Percentiles rank a stretch among this genome's conserved stretches.
Evolutionary conservation across 257 asterid species (phyloP).

Genomic region (Eucommia ulmoides): DNA sequence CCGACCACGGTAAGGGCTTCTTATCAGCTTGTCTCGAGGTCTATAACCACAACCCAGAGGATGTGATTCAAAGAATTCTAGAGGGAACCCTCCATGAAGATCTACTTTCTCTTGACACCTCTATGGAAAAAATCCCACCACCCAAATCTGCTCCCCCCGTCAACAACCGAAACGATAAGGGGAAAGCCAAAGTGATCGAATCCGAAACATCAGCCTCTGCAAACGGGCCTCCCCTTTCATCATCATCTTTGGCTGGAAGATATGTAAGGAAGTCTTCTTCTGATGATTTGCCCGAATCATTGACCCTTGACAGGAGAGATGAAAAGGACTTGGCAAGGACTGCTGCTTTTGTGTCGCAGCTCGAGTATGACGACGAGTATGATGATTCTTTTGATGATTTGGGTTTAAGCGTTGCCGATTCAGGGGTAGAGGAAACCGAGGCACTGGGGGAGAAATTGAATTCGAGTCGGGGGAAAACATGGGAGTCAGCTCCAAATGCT

Average conservation of each 20-base stretch:
- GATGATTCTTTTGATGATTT: conserved; percentile 95
- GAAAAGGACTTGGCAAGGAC: conserved; percentile 48
- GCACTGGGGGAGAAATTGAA: conserved; percentile 17
- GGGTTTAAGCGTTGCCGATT: conserved; percentile 72
- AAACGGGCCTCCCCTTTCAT: conserved; percentile 30
- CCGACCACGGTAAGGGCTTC: conserved; percentile 81
- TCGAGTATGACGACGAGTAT: conserved; percentile 93
- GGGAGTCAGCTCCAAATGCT: conserved; percentile 22
- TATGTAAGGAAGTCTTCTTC: conserved; percentile 52
- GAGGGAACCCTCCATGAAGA: conserved; percentile 89
- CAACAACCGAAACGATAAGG: conserved; percentile 37
- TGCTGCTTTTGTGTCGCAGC: conserved; percentile 59
- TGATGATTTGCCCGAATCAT: conserved; percentile 24
- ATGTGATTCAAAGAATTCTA: conserved; percentile 87
- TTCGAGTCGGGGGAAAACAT: conserved; percentile 18
- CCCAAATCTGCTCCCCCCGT: conserved; percentile 25
- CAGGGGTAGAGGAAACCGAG: conserved; percentile 59
- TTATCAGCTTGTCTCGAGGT: conserved; percentile 86
- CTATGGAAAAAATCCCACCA: conserved; percentile 46
- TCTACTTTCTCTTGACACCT: conserved; percentile 46
- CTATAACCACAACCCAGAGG: conserved; percentile 78
- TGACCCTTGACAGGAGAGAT: conserved; percentile 33
- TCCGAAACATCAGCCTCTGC: conserved; percentile 15
- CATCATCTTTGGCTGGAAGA: conserved; percentile 60
- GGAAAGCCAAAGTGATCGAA: conserved; percentile 66